Base-by-base conservation (phyloP, 1,284 basidiomycete genomes). In the Boletus sp. region DNA sequence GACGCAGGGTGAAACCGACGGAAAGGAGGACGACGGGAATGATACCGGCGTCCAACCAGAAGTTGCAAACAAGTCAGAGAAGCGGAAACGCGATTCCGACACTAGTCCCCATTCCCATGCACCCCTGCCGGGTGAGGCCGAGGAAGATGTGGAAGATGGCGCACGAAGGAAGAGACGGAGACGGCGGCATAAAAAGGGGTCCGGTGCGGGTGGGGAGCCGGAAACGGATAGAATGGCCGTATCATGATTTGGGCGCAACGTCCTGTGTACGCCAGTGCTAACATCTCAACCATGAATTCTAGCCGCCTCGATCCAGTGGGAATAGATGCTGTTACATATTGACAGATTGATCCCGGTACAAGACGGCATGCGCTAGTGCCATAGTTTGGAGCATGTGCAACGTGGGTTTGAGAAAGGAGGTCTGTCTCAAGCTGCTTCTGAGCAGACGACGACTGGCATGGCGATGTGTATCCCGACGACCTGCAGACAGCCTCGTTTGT, bases 161-260 rank as follows among this genome's bases (percentile, higher is more conserved):
- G 15, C 44, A 11, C 63, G 51, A 2, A 67, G 60, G 60, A 79
- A 73, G 61, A 79, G 70, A 56, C 74, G 72, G 60, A 71, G 73
- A 45, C 73, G 76, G 59, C 68, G 69, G 51, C 74, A 78, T 53
- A 78, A 72, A 59, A 77, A 67, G 29, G 46, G 49, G 8, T 45
- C 60, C 27, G 43, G 45, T 41, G 44, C n/a, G 29, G 35, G 16
- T 27, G 27, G 18, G 18, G 27, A 18, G 27, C 43, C 3, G 33
- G 44, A 22, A 16, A 44, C 8, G 15, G 57, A 39, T 39, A 52
- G 29, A 11, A 41, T 13, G 22, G 20, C 35, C 20, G 24, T 49
- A 7, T 56, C 55, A 45, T 67, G 55, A 67, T 7, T n/a, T 13
- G n/a, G 36, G 20, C 12, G 20, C 48, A 15, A n/a, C 12, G 18